Conservation (phyloP, 257 asterid genomes). For the Solanum boliviense region DNA sequence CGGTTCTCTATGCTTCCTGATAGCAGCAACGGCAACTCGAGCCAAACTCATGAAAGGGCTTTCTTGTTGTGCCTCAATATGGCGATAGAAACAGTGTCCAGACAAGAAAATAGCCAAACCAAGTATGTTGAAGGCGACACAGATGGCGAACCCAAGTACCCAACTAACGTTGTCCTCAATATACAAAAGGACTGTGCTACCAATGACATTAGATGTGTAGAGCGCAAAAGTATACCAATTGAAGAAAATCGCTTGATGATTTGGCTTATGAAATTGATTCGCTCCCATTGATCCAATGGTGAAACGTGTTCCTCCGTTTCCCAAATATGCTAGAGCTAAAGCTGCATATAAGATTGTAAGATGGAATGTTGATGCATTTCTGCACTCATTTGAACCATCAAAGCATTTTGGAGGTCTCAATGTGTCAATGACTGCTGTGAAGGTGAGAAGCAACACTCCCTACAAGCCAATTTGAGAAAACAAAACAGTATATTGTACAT, state of each 20-base stretch:
- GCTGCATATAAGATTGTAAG: constrained; percentile 34
- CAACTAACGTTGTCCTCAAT: constrained; percentile 48
- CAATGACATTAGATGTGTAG: constrained; percentile 35
- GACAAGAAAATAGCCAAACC: constrained; percentile 30
- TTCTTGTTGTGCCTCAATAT: constrained; percentile 16
- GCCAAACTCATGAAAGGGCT: constrained; percentile 32
- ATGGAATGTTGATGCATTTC: constrained; percentile 35
- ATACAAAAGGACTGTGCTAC: constrained; percentile 46
- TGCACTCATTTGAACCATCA: constrained; percentile 23
- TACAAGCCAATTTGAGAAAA: not conserved
- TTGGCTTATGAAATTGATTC: constrained; percentile 32
- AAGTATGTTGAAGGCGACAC: constrained; percentile 32
- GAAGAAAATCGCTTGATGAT: constrained; percentile 39
- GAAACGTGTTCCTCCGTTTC: constrained; percentile 54
- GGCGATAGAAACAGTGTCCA: constrained; percentile 31
- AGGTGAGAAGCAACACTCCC: constrained; percentile 33
- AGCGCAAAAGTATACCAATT: constrained; percentile 54
- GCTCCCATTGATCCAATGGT: constrained; percentile 70
- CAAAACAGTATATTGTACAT: not conserved
- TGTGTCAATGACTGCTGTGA: constrained; percentile 33
- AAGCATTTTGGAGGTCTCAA: constrained; percentile 43
- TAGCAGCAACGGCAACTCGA: constrained; percentile 26
- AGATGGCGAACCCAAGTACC: constrained; percentile 41
- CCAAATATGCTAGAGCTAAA: constrained; percentile 38
- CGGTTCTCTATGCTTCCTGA: constrained; percentile 20